phyloP scores from a whole-genome alignment of 345 rosid species.

The Gossypium sturtianum region DNA sequence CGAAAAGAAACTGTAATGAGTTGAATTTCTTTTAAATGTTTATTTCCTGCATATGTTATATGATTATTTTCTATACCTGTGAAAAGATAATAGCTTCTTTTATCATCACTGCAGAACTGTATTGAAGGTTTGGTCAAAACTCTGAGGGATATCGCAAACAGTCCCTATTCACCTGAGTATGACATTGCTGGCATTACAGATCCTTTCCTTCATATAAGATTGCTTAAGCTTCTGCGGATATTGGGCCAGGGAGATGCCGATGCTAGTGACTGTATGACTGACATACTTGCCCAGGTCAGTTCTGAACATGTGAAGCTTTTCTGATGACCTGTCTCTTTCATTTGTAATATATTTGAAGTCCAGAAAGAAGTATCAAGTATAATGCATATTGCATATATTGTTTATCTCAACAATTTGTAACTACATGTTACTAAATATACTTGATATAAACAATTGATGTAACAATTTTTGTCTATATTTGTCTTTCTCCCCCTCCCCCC shows the following conservation, averaged over 20 bases:
- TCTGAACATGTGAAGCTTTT: not conserved
- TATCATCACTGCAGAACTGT: constrained; percentile 60
- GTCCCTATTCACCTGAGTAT: constrained; percentile 95
- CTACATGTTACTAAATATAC: not conserved
- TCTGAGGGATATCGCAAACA: constrained; percentile 75
- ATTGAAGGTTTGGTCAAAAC: constrained; percentile 83
- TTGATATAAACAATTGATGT: too few species aligned
- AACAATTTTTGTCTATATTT: not conserved
- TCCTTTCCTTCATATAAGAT: constrained; percentile 94
- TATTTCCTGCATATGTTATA: not conserved
- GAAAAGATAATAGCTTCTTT: constrained; percentile 10
- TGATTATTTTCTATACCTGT: not conserved
- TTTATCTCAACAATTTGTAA: not conserved
- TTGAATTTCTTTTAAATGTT: not conserved
- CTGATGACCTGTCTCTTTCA: not conserved
- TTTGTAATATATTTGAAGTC: not conserved
- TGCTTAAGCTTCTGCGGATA: constrained; percentile 78
- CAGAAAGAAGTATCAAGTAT: not conserved
- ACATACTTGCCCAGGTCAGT: constrained; percentile 96
- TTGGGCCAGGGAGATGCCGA: constrained; percentile 94
- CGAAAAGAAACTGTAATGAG: not conserved
- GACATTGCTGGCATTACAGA: constrained; percentile 96
- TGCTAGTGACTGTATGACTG: constrained; percentile 95
- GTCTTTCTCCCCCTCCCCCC: not conserved
- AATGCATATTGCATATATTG: not conserved